phyloP scores from a whole-genome alignment of 768 basidiomycete genomes.

The Roridomyces roridus region DNA sequence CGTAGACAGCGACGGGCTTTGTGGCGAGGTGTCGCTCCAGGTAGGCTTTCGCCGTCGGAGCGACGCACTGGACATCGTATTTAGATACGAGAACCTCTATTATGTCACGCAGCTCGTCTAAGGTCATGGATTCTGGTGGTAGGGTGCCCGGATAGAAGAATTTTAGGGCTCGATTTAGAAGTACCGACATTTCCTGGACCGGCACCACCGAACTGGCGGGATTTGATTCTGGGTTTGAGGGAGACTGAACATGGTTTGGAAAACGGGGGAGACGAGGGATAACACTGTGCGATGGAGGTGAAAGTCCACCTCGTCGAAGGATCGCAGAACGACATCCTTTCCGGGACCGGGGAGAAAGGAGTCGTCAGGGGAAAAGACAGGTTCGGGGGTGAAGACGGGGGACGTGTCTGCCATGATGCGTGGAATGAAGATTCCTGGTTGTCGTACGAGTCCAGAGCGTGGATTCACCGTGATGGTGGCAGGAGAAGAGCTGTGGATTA shows the following conservation, averaged over 20 bases:
- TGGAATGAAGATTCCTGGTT: too few relatives aligned
- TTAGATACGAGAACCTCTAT: background rate
- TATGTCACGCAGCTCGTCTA: background rate
- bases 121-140: background rate
- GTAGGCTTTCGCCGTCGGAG: background rate
- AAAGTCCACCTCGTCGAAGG: background rate
- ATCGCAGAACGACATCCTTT: background rate
- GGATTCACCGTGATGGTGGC: too few relatives aligned
- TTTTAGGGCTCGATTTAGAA: background rate
- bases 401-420: too few relatives aligned
- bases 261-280: background rate
- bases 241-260: background rate
- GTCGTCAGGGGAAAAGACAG: too few relatives aligned
- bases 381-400: too few relatives aligned
- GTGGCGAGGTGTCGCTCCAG: background rate
- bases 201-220: background rate
- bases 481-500: too few relatives aligned
- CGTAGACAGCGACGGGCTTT: background rate
- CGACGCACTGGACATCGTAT: background rate
- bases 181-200: background rate
- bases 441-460: too few relatives aligned
- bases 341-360: background rate
- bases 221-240: background rate
- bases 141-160: background rate
- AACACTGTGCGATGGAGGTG: background rate